Conservation (phyloP, 2,329 filamentous ascomycete species). For the Diaporthe ilicicola region DNA sequence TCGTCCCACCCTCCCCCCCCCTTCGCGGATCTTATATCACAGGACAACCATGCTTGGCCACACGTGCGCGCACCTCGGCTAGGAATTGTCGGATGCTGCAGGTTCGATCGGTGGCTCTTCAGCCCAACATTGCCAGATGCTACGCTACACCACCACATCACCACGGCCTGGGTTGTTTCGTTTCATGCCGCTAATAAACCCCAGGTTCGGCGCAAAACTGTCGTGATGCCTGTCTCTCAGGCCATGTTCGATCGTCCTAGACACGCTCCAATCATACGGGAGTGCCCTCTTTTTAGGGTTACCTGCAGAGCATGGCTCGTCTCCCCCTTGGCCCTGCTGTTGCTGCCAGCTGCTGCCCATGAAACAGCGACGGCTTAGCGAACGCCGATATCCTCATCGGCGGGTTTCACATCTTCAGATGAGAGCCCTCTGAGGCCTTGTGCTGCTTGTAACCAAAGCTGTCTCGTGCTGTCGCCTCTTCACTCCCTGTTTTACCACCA, state of each 20-base stretch:
- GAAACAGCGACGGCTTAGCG: conserved; percentile 18
- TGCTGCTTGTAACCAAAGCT: background rate
- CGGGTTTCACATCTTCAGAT: conserved; percentile 28
- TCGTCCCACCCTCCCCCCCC: background rate
- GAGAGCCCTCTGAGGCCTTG: conserved; percentile 4
- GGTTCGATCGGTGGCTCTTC: background rate
- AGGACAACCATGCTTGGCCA: background rate
- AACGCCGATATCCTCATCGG: conserved; percentile 11
- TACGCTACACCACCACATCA: conserved; percentile 13
- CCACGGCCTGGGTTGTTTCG: conserved; percentile 13
- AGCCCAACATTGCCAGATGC: background rate
- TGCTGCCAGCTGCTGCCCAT: conserved; percentile 6
- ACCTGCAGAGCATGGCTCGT: background rate
- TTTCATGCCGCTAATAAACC: conserved; percentile 5
- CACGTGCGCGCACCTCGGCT: conserved; percentile 8
- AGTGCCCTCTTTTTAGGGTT: background rate
- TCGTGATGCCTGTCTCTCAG: background rate
- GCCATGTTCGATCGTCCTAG: background rate
- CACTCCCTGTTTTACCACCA: conserved; percentile 2
- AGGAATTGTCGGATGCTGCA: background rate
- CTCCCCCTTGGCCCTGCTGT: background rate
- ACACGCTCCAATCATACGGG: background rate
- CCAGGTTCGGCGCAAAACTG: background rate
- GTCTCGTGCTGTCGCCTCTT: background rate
- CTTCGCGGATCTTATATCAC: background rate